phyloP scores from a whole-genome alignment of 2,329 filamentous ascomycete species.

The Cladosporium sp. region DNA sequence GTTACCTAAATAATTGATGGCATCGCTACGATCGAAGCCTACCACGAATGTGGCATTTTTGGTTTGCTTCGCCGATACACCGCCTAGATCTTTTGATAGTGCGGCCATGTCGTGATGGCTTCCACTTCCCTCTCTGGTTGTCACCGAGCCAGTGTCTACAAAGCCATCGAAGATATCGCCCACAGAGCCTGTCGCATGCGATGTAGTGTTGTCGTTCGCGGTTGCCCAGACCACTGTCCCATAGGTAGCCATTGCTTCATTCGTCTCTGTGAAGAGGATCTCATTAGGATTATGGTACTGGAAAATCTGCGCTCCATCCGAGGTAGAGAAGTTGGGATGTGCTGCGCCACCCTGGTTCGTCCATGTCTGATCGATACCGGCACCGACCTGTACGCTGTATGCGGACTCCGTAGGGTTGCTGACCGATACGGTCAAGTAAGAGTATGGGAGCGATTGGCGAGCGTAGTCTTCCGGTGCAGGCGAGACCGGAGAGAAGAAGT shows the following conservation, averaged over 20 bases:
- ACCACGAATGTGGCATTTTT: conserved; percentile 21
- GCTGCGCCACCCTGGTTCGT: conserved; percentile 28
- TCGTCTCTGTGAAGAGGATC: conserved; percentile 20
- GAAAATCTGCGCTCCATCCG: conserved; percentile 17
- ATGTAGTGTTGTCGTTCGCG: conserved; percentile 1
- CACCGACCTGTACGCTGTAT: conserved; percentile 28
- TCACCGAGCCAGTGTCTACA: neutral
- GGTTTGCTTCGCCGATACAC: neutral
- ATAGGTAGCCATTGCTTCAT: conserved; percentile 22
- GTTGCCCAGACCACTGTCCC: conserved; percentile 23
- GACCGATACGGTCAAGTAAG: conserved; percentile 29
- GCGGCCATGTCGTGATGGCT: conserved; percentile 16
- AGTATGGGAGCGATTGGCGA: conserved; percentile 34
- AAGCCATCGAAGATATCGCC: conserved; percentile 7
- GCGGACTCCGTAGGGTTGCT: conserved; percentile 6
- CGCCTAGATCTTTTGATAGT: conserved; percentile 18
- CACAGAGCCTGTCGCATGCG: conserved; percentile 13
- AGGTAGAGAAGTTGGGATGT: conserved; percentile 18
- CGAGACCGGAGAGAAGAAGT: conserved; percentile 35
- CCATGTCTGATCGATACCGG: conserved; percentile 34
- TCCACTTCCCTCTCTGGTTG: neutral
- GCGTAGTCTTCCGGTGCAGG: conserved; percentile 29
- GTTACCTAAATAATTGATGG: conserved; percentile 21
- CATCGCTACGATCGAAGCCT: conserved; percentile 21
- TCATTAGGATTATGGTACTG: conserved; percentile 22